Evolutionary conservation across 2,329 filamentous ascomycete genomes (phyloP).

Genomic region (Botrytis hyacinthi): DNA sequence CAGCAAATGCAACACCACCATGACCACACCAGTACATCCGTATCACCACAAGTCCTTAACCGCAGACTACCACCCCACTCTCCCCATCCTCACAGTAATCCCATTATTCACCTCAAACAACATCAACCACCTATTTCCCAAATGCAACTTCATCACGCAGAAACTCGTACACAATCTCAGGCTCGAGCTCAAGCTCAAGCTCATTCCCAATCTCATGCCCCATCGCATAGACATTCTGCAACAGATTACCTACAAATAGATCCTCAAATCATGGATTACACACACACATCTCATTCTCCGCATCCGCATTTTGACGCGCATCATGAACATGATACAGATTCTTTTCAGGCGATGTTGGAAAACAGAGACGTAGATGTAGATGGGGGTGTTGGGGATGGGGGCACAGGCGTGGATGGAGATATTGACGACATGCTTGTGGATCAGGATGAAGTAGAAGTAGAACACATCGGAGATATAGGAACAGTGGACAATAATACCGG

Average conservation of each 20-base stretch:
- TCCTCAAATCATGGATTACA: constrained; percentile 57
- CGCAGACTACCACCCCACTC: constrained; percentile 30
- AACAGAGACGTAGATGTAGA: not conserved
- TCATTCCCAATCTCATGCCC: not conserved
- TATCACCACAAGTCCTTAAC: constrained; percentile 38
- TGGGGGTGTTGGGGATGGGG: constrained; percentile 14
- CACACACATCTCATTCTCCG: constrained; percentile 15
- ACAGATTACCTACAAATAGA: constrained; percentile 51
- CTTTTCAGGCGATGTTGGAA: constrained; percentile 33
- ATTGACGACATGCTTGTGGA: constrained; percentile 37
- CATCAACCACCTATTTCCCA: constrained; percentile 18
- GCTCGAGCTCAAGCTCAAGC: not conserved
- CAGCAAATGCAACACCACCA: constrained; percentile 18
- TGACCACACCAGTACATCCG: constrained; percentile 28
- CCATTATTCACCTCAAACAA: constrained; percentile 15
- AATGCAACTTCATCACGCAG: constrained; percentile 20
- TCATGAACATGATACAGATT: constrained; percentile 25
- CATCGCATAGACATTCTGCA: not conserved
- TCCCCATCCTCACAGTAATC: constrained; percentile 16
- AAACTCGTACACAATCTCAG: constrained; percentile 5
- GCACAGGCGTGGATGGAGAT: constrained; percentile 29
- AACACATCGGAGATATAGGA: not conserved
- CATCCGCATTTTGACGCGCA: constrained; percentile 21
- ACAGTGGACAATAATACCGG: constrained; percentile 9
- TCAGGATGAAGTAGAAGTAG: constrained; percentile 30